A percentile compares a stretch with the other conserved stretches of the same genome.
Evolutionary conservation across 805 yeast species (phyloP).

Genomic region (Ogataea salicorniae): DNA sequence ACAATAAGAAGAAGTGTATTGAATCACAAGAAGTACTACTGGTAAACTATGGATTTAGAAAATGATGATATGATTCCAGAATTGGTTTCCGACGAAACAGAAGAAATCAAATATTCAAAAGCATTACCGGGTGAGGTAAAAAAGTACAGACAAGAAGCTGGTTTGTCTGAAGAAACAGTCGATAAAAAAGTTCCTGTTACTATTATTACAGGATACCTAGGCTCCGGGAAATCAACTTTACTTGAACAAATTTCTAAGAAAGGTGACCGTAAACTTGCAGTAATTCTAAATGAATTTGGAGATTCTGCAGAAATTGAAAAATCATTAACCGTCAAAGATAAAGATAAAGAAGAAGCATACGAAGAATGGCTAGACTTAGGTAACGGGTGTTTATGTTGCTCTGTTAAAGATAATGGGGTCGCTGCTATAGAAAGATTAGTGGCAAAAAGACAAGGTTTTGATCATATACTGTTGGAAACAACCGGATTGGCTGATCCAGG

Average conservation of each 20-base stretch:
- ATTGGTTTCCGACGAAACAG: conserved; percentile 20
- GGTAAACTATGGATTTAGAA: no score
- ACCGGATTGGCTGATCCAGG: conserved; percentile 98
- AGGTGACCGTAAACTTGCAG: conserved; percentile 75
- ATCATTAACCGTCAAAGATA: conserved; percentile 62
- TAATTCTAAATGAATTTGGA: conserved; percentile 88
- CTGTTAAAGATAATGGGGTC: conserved; percentile 93
- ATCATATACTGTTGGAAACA: conserved; percentile 88
- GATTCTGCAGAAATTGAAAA: conserved; percentile 88
- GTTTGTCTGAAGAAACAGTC: conserved; percentile 15
- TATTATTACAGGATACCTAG: conserved; percentile 89
- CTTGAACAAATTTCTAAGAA: conserved; percentile 67
- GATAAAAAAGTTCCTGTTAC: conserved; percentile 74
- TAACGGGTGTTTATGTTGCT: conserved; percentile 94
- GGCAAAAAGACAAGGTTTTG: conserved; percentile 62
- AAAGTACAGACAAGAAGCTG: conserved; percentile 13
- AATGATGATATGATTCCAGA: conserved; percentile 24
- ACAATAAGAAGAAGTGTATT: no score
- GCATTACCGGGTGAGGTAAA: neutral
- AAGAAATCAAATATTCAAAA: conserved; percentile 22
- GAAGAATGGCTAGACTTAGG: conserved; percentile 97
- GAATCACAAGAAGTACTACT: no score
- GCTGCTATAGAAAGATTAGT: conserved; percentile 87
- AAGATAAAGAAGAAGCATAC: conserved; percentile 43
- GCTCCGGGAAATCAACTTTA: conserved; percentile 90